phyloP scores from a whole-genome alignment of 179 eudicot genomes.

The Camellia oleifera region DNA sequence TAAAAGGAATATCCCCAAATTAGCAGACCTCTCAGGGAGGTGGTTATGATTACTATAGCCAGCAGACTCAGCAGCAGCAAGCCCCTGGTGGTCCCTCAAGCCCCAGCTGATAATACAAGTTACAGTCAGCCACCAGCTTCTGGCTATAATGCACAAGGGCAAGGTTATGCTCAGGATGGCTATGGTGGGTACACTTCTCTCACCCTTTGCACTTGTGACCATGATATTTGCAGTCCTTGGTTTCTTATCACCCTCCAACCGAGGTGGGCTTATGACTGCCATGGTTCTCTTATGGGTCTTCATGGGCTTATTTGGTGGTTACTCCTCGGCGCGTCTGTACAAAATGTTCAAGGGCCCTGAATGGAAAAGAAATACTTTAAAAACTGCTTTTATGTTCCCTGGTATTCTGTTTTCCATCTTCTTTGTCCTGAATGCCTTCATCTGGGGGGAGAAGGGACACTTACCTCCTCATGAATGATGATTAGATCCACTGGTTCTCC shows the following conservation, averaged over 20 bases:
- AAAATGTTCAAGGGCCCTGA: conserved; percentile 54
- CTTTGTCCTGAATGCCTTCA: conserved; percentile 44
- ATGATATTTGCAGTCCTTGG: conserved; percentile 52
- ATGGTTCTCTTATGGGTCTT: conserved; percentile 48
- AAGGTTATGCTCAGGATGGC: too few relatives aligned
- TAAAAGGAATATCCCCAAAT: conserved; percentile 56
- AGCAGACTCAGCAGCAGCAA: too few relatives aligned
- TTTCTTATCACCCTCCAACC: conserved; percentile 48
- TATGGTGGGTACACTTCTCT: too few relatives aligned
- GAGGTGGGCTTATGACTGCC: conserved; percentile 53
- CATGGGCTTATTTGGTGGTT: conserved; percentile 54
- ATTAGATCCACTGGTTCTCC: too few relatives aligned
- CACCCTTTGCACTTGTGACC: conserved; percentile 30
- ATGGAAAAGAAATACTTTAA: conserved; percentile 45
- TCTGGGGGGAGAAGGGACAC: conserved; percentile 40
- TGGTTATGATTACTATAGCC: too few relatives aligned
- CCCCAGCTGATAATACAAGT: too few relatives aligned
- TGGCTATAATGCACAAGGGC: too few relatives aligned
- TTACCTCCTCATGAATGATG: too few relatives aligned
- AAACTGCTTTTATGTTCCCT: conserved; percentile 47
- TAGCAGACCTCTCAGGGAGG: too few relatives aligned
- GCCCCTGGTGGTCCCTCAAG: too few relatives aligned
- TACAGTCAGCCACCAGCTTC: too few relatives aligned
- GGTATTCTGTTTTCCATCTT: conserved; percentile 34
- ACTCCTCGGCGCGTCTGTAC: conserved; percentile 44